phyloP scores from a whole-genome alignment of 2,329 filamentous ascomycete genomes.

The Rhinocladiella mackenziei region DNA sequence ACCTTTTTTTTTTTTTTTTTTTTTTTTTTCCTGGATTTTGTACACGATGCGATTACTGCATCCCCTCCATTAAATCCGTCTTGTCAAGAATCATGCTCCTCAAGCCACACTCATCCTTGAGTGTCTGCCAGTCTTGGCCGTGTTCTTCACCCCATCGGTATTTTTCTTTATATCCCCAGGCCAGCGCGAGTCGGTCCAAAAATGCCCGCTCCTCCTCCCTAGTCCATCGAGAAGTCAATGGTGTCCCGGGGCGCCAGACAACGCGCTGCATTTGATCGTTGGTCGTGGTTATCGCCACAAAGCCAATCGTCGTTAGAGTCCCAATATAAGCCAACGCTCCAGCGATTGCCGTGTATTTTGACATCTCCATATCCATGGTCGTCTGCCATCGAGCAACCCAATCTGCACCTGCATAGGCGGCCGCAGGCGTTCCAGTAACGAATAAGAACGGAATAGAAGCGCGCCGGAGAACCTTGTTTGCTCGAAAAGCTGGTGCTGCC shows the following conservation, averaged over 20 bases:
- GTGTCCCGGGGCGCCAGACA: conserved; percentile 80
- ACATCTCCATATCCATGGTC: conserved; percentile 70
- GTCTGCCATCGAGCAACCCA: conserved; percentile 64
- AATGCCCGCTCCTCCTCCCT: conserved; percentile 86
- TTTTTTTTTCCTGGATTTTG: conserved; percentile 2
- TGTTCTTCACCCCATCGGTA: conserved; percentile 83
- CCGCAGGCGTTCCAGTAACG: conserved; percentile 34
- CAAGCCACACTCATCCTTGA: conserved; percentile 77
- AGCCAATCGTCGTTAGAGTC: conserved; percentile 74
- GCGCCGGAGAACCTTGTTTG: conserved; percentile 43
- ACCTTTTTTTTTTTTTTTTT: not conserved
- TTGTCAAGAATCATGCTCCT: conserved; percentile 88
- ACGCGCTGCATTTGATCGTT: conserved; percentile 96
- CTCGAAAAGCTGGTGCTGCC: conserved; percentile 42
- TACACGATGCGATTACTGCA: conserved; percentile 55
- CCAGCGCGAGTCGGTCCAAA: conserved; percentile 76
- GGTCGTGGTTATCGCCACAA: conserved; percentile 77
- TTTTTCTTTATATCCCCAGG: conserved; percentile 85
- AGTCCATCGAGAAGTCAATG: conserved; percentile 76
- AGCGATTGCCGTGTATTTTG: conserved; percentile 72
- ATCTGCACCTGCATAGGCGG: conserved; percentile 55
- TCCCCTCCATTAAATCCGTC: conserved; percentile 86
- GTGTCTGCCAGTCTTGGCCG: conserved; percentile 79
- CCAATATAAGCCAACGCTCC: conserved; percentile 79
- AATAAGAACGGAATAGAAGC: conserved; percentile 41